phyloP scores from a whole-genome alignment of 2,329 filamentous ascomycete genomes.

The Arthrobotrys entomopaga region DNA sequence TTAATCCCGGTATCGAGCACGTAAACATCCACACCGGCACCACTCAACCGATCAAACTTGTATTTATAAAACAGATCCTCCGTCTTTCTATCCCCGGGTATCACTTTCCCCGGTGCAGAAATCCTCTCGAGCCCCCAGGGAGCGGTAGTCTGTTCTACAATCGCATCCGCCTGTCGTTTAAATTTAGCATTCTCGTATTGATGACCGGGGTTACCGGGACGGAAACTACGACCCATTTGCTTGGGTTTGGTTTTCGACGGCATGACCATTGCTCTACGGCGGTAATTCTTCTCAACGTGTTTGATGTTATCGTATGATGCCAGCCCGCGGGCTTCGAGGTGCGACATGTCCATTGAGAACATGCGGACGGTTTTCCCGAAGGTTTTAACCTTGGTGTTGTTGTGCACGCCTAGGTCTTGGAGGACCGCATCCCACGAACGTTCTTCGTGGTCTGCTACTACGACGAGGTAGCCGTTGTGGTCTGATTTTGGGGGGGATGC shows the following conservation, averaged over 20 bases:
- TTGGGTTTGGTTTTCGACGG: slow-evolving; percentile 43
- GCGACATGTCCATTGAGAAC: not conserved
- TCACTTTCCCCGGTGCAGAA: slow-evolving; percentile 57
- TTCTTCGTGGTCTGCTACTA: slow-evolving; percentile 56
- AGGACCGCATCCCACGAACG: slow-evolving; percentile 55
- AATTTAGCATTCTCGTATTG: not conserved
- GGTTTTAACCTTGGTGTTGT: slow-evolving; percentile 60
- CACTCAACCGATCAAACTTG: slow-evolving; percentile 60
- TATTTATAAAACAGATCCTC: slow-evolving; percentile 61
- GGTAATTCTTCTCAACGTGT: slow-evolving; percentile 29
- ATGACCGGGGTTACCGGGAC: slow-evolving; percentile 17
- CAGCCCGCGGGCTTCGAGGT: slow-evolving; percentile 15
- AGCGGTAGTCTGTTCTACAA: slow-evolving; percentile 45
- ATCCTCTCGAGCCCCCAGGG: slow-evolving; percentile 60
- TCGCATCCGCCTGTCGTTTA: slow-evolving; percentile 23
- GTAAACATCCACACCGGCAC: slow-evolving; percentile 65
- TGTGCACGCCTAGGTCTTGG: slow-evolving; percentile 54
- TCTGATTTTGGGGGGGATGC: not conserved
- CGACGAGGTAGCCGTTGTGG: slow-evolving; percentile 54
- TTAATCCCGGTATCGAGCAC: slow-evolving; percentile 65
- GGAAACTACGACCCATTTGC: slow-evolving; percentile 35
- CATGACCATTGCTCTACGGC: slow-evolving; percentile 7
- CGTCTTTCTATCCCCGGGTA: slow-evolving; percentile 57
- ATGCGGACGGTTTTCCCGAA: slow-evolving; percentile 51
- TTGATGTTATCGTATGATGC: slow-evolving; percentile 11